Conservation (phyloP, 2,329 filamentous ascomycete genomes). For the Atkinsonella texensis region DNA sequence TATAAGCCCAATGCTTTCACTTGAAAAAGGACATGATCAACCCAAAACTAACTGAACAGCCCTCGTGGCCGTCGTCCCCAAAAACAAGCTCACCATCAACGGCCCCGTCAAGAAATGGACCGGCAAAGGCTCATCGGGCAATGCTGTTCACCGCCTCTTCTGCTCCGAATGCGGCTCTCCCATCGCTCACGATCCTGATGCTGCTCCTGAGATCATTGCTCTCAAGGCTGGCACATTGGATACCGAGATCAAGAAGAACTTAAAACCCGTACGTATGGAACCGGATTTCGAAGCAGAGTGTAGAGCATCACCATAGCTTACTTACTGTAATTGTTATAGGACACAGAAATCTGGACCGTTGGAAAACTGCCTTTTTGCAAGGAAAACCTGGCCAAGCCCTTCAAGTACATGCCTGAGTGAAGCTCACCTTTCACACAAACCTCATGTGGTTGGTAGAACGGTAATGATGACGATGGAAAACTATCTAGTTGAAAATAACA, state of each 20-base stretch:
- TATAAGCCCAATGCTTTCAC: too few species aligned
- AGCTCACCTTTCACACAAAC: neutral
- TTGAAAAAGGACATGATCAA: neutral
- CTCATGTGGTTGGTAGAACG: neutral
- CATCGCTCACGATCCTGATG: slow-evolving; percentile 58
- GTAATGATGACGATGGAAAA: neutral
- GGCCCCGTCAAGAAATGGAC: slow-evolving; percentile 55
- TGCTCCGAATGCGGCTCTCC: slow-evolving; percentile 58
- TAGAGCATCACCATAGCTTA: too few species aligned
- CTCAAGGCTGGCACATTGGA: slow-evolving; percentile 56
- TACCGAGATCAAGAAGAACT: slow-evolving; percentile 51
- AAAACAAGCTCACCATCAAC: slow-evolving; percentile 50
- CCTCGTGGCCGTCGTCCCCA: slow-evolving; percentile 53
- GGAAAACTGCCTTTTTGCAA: slow-evolving; percentile 59
- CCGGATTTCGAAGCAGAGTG: neutral
- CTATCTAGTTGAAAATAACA: neutral
- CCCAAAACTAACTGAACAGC: slow-evolving; percentile 26
- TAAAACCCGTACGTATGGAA: slow-evolving; percentile 44
- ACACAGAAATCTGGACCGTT: slow-evolving; percentile 59
- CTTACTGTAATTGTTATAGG: slow-evolving; percentile 24
- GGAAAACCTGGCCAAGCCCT: slow-evolving; percentile 51
- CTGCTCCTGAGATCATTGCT: slow-evolving; percentile 58
- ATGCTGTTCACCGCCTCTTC: slow-evolving; percentile 55
- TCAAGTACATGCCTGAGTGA: slow-evolving; percentile 51
- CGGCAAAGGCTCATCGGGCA: slow-evolving; percentile 47